Percentiles rank a stretch among this genome's conserved stretches.
phyloP scores from a whole-genome alignment of 164 flowering plant species.

The Nymphaea thermarum region DNA sequence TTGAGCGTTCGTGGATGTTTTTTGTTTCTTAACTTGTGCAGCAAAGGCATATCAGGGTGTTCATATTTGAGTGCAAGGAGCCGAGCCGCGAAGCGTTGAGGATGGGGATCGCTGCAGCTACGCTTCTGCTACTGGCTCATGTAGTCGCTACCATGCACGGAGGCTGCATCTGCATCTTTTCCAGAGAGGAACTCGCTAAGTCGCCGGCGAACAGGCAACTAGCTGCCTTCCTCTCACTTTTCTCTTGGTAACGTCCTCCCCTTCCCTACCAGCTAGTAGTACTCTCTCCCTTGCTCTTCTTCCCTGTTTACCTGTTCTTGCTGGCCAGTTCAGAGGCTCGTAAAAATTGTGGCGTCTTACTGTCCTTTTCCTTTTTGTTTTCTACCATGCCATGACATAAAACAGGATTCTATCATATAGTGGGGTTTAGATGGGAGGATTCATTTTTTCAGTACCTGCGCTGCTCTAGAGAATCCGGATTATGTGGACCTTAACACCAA shows the following conservation, averaged over 20 bases:
- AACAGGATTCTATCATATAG: too few species aligned
- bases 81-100: slow-evolving; percentile 70
- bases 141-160: slow-evolving; percentile 59
- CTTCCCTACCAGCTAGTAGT: too few species aligned
- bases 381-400: too few species aligned
- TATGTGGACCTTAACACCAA: too few species aligned
- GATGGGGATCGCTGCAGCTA: slow-evolving; percentile 65
- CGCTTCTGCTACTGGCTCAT: slow-evolving; percentile 54
- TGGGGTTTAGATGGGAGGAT: too few species aligned
- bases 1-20: not conserved
- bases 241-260: slow-evolving; percentile 49
- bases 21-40: slow-evolving; percentile 8
- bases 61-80: slow-evolving; percentile 75
- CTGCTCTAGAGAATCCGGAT: too few species aligned
- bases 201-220: slow-evolving; percentile 56
- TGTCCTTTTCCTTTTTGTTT: too few species aligned
- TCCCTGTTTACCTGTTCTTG: too few species aligned
- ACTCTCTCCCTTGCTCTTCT: not conserved
- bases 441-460: too few species aligned
- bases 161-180: slow-evolving; percentile 58
- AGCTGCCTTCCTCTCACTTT: slow-evolving; percentile 46
- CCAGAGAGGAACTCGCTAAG: slow-evolving; percentile 43
- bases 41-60: slow-evolving; percentile 61
- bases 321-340: too few species aligned
- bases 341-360: too few species aligned